Percentiles rank a stretch among this genome's conserved stretches.
Conservation (phyloP, 306 rosid genomes). For the Carpinus viminea region DNA sequence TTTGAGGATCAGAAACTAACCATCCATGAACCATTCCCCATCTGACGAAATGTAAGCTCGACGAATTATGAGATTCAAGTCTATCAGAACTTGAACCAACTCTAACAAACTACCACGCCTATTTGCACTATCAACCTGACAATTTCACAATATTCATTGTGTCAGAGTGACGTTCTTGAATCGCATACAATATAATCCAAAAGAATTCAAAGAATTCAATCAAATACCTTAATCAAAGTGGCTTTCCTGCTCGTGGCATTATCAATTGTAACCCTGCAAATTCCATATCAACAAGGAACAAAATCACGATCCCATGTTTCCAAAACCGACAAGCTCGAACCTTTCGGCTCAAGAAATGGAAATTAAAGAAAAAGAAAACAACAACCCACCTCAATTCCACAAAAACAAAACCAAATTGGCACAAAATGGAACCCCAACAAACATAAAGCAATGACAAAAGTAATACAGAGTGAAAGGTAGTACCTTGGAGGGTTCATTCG, state of each 20-base stretch:
- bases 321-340: constrained; percentile 4
- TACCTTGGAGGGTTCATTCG: constrained; percentile 97
- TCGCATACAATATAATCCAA: constrained; percentile 1
- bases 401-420: background rate
- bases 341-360: constrained; percentile 18
- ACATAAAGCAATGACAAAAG: background rate
- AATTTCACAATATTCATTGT: background rate
- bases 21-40: constrained; percentile 99
- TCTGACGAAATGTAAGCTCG: constrained; percentile 97
- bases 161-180: constrained; percentile 26
- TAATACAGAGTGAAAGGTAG: background rate
- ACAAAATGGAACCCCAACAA: background rate
- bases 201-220: constrained; percentile 14
- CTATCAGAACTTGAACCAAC: constrained; percentile 93
- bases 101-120: constrained; percentile 87
- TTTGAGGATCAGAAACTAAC: constrained; percentile 38
- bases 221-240: constrained; percentile 77
- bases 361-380: constrained; percentile 1
- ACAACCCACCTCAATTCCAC: constrained; percentile 2
- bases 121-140: constrained; percentile 92
- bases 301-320: constrained; percentile 5
- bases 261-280: constrained; percentile 86
- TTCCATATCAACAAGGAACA: constrained; percentile 29
- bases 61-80: constrained; percentile 75
- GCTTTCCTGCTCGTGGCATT: constrained; percentile 61